These are phyloP conservation scores for Neurospora sublineolata DNA, from an alignment of 495 filamentous ascomycete genomes.

Conservation along the genomic window DNA sequence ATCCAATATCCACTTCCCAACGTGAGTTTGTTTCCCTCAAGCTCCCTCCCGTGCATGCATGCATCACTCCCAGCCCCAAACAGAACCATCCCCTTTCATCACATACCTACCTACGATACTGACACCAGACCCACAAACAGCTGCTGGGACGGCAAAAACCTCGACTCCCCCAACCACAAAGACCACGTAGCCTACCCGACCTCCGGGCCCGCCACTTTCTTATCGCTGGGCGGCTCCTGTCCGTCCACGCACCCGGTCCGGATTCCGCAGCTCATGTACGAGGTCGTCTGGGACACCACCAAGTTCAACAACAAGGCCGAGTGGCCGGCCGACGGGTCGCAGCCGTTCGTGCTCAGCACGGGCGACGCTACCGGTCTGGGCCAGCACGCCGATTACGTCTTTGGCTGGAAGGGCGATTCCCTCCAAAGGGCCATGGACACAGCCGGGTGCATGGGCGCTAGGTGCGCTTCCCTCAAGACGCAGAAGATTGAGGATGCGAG, in stretches of 20 bases:
- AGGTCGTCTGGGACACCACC: slow-evolving; percentile 41
- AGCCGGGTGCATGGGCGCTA: slow-evolving; percentile 29
- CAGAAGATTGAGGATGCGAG: slow-evolving; percentile 24
- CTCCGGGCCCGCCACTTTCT: slow-evolving; percentile 33
- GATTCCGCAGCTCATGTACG: slow-evolving; percentile 41
- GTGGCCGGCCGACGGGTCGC: slow-evolving; percentile 36
- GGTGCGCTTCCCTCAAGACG: slow-evolving; percentile 25
- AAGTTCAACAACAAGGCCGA: slow-evolving; percentile 32
- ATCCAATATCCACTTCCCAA: slow-evolving; percentile 42
- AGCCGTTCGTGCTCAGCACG: slow-evolving; percentile 37
- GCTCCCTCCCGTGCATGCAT: neutral
- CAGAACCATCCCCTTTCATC: neutral
- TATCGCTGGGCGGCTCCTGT: slow-evolving; percentile 32
- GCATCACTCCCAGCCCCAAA: neutral
- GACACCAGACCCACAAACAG: slow-evolving; percentile 9
- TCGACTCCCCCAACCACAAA: slow-evolving; percentile 43
- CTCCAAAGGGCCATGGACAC: slow-evolving; percentile 41
- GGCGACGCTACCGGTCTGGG: slow-evolving; percentile 34
- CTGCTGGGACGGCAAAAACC: slow-evolving; percentile 45
- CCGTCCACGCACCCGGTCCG: slow-evolving; percentile 36
- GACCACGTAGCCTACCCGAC: slow-evolving; percentile 37
- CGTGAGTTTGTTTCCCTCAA: slow-evolving; percentile 15
- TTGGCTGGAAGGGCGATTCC: slow-evolving; percentile 36
- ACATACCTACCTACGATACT: neutral
- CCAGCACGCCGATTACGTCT: slow-evolving; percentile 41